Percentiles rank a stretch among this genome's conserved stretches.
These are phyloP conservation scores for Solanum chacoense DNA, from an alignment of 305 asterid species.

Conservation along the genomic window DNA sequence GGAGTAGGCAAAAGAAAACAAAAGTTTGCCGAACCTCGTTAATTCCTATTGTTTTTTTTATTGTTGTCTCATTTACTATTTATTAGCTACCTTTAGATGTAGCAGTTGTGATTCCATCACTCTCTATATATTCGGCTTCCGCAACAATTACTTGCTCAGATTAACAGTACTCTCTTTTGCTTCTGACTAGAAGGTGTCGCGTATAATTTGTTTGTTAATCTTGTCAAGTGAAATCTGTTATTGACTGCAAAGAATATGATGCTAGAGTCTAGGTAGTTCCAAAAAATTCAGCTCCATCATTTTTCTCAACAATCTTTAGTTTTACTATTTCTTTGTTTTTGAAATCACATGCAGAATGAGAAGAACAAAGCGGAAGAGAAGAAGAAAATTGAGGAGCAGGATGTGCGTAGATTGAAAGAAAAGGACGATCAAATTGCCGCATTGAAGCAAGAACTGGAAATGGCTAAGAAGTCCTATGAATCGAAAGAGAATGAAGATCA, in stretches of 20 bases:
- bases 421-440: slow-evolving; percentile 32
- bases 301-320: neutral
- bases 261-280: neutral
- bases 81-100: no score
- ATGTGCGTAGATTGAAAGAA: slow-evolving; percentile 10
- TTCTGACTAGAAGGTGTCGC: neutral
- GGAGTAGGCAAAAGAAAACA: no score
- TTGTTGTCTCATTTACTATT: no score
- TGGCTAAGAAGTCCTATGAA: slow-evolving; percentile 18
- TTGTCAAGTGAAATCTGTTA: neutral
- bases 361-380: slow-evolving; percentile 35
- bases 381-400: slow-evolving; percentile 33
- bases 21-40: no score
- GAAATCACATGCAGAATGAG: slow-evolving; percentile 35
- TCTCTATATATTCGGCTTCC: no score
- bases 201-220: neutral
- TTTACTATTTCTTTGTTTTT: neutral
- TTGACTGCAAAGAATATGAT: neutral
- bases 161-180: neutral
- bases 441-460: slow-evolving; percentile 19
- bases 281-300: neutral
- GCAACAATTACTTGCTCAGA: neutral
- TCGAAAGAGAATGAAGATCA: slow-evolving; percentile 15
- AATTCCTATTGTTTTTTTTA: no score
- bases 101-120: no score